Base-by-base conservation (phyloP, 495 filamentous ascomycete genomes). In the Penicillium atrosanguineum region DNA sequence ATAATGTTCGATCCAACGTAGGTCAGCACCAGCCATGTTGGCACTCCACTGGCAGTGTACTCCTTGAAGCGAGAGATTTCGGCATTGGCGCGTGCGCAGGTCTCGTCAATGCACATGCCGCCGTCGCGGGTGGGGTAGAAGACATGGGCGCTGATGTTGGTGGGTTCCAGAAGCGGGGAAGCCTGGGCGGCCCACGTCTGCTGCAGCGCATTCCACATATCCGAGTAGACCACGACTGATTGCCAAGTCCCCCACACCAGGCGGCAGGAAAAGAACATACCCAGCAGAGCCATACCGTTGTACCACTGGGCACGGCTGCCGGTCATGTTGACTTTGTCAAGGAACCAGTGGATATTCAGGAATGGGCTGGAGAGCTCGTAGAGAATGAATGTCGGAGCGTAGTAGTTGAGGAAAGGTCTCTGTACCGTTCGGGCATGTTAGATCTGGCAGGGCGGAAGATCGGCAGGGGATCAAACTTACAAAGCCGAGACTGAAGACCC, bases 321-420 rank as follows among this genome's bases (percentile, higher is more conserved):
- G 20, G 95, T 99, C 81, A 96, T 87, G 68, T 88, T 84, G 62
- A 97, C 79, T 75, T 99, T 99, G 77, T 99, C 94, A 65, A 88
- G 92, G 81, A 99, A 97, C 94, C 94, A 99, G 79, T 99, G 94
- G 72, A 97, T 88, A 69, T 96, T 95, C 63, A 95, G 85, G 76
- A 95, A 93, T 14, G 91, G 91, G 60, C 84, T 87, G 48, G 90
- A 96, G 50, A 99, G 88, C 76, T 99, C 94, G 79, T 96, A 99
- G 61, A 99, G 90, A 64, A 99, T 90, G 76, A 99, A 97, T 47
- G 84, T 83, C 16, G 85, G 80, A 48, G 84, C 89, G 72, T 96
- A 97, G 78, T 85, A 97, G 75, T 96, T 96, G 57, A 96, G 75
- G 66, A 96, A 96, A 0, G 94, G 94, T 56, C 90, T 79, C 92